Evolutionary conservation across 257 asterid species (phyloP), one percentile per base, ranked within the genome.

Genomic region (Echium plantagineum): DNA sequence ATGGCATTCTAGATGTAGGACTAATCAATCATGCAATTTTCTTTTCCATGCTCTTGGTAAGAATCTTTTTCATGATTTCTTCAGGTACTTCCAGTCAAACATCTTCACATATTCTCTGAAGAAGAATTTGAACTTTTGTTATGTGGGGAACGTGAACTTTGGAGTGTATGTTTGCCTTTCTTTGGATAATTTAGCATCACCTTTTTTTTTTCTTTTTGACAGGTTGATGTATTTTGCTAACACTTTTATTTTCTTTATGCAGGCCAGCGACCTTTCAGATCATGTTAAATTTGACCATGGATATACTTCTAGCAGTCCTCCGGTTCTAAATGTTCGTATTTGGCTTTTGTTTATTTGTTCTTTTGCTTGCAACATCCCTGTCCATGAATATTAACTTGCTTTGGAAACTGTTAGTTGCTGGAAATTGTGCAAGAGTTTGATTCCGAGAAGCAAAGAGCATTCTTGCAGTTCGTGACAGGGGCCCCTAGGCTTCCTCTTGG

Each of bases 271-370:
- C 58, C 87, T 91, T 56, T 59, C 72, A 81, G 95, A 91, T 74
- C 90, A 88, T 80, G 75, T 91, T 78, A 91, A 91, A 73, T 91
- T 86, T 54, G 98, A 91, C 73, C 98, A 91, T 63, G 98, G 98
- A 8, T 91, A 85, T 87, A 88, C 98, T 19, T 71, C 82, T 17
- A 86, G 88, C 80, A 91, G 98, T 73, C 79, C 94, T 59, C 94
- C 94, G 5, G 66, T 86, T 63, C 59, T 74, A 57, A 74, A 82
- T 62, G 98, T 91, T 26, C 49, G 98, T 81, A 59, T 51, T 21
- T 30, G 59, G 52, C 57, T 15, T 58, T 17, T 64, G 57, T 5
- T 52, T 22, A 46, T 58, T 7, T 51, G 21, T 22, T 52, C 58
- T 17, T 47, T 3, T 7, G 12, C 32, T 42, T 55, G 10, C n/a